A percentile compares a stretch with the other conserved stretches of the same genome.
Evolutionary conservation across 495 filamentous ascomycete genomes (phyloP).

Genomic region (Xylaria bambusicola): DNA sequence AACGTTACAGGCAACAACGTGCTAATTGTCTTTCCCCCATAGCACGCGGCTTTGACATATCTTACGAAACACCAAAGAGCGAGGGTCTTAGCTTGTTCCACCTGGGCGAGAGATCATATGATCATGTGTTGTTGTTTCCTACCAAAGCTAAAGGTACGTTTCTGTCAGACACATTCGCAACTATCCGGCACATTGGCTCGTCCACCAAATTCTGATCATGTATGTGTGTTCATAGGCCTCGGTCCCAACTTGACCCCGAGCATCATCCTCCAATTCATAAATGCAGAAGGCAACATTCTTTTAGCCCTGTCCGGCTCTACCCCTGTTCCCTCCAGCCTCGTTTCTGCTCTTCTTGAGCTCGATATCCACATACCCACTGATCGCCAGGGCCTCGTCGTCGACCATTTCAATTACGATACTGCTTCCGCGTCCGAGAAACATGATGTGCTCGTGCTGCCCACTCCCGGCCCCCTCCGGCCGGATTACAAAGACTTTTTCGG

Average conservation of each 20-base stretch:
- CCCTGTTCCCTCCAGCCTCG: constrained; percentile 72
- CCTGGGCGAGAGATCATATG: constrained; percentile 84
- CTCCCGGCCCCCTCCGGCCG: constrained; percentile 59
- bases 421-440: constrained; percentile 76
- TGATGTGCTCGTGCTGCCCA: constrained; percentile 79
- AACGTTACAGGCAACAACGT: constrained; percentile 23
- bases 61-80: constrained; percentile 84
- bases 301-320: constrained; percentile 77
- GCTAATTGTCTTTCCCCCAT: constrained; percentile 19
- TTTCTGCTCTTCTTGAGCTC: constrained; percentile 84
- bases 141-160: constrained; percentile 80
- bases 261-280: constrained; percentile 85
- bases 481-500: constrained; percentile 81
- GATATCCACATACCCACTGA: constrained; percentile 88
- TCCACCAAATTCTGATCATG: too few relatives aligned
- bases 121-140: constrained; percentile 87
- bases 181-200: too few relatives aligned
- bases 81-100: constrained; percentile 79
- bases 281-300: constrained; percentile 88
- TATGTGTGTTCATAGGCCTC: constrained; percentile 58
- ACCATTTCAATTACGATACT: constrained; percentile 93
- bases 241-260: constrained; percentile 86
- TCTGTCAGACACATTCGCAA: too few relatives aligned
- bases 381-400: constrained; percentile 77
- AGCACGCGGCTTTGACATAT: constrained; percentile 81